Conservation (phyloP, 1,284 basidiomycete genomes). For the Austroboletus niveus region DNA sequence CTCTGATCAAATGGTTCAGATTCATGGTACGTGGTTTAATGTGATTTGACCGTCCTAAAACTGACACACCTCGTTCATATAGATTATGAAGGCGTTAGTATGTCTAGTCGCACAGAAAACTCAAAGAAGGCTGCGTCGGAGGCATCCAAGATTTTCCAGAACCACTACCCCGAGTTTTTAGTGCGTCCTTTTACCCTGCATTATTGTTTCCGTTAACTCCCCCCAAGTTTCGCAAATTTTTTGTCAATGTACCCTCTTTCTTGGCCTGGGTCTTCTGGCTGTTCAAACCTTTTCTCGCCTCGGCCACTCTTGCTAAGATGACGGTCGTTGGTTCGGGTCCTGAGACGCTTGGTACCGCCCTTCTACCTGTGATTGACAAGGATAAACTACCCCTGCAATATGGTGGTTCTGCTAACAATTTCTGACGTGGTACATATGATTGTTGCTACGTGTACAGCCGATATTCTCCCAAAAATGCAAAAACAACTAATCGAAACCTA, state of each 20-base stretch:
- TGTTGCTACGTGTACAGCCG: too few species aligned
- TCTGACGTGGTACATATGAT: slow-evolving; percentile 7
- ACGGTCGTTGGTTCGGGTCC: slow-evolving; percentile 66
- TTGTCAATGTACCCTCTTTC: slow-evolving; percentile 72
- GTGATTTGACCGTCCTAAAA: neutral
- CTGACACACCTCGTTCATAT: neutral
- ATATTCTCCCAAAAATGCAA: too few species aligned
- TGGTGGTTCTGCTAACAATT: slow-evolving; percentile 51
- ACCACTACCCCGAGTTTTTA: slow-evolving; percentile 75
- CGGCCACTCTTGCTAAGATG: slow-evolving; percentile 75
- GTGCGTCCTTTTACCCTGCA: slow-evolving; percentile 39
- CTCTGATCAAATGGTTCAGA: slow-evolving; percentile 71
- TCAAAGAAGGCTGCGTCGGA: slow-evolving; percentile 73
- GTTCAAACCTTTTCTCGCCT: slow-evolving; percentile 72
- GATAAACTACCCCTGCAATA: slow-evolving; percentile 64
- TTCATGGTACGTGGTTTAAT: slow-evolving; percentile 52
- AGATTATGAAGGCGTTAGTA: slow-evolving; percentile 75
- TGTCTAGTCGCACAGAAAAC: slow-evolving; percentile 65
- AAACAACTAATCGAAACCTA: too few species aligned
- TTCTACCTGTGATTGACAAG: slow-evolving; percentile 52
- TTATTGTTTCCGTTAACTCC: neutral
- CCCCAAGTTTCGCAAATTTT: slow-evolving; percentile 68
- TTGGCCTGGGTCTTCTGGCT: slow-evolving; percentile 79
- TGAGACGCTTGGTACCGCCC: slow-evolving; percentile 53
- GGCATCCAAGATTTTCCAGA: slow-evolving; percentile 67